Evolutionary conservation across 257 asterid species (phyloP), one percentile per base, ranked within the genome.

Genomic region (Forsythia suspensa): DNA sequence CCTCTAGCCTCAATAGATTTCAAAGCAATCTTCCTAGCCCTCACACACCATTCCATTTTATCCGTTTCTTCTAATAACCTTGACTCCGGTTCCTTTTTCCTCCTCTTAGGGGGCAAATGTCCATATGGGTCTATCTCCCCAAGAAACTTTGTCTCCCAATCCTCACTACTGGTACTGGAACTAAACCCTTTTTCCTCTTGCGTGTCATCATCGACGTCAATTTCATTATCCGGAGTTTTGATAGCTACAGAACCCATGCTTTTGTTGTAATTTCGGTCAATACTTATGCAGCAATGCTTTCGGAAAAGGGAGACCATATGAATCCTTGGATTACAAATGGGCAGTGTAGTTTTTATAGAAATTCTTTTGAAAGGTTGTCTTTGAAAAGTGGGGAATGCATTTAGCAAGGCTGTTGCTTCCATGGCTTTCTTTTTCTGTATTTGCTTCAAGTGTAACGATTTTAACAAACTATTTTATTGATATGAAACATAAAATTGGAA

Each of bases 1-100:
- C 97, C 98, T 79, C 99, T 82, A 21, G 92, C 91, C 85, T 91
- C 97, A 77, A 95, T 95, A 42, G 97, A 93, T 85, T 90, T 91
- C 80, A 95, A 86, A 73, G 98, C 99, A 72, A 88, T 85, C 83
- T 91, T 95, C 85, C 99, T 83, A 77, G 98, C 99, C 90, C 92
- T 91, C 65, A 92, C 91, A 83, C 99, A 95, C 99, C 99, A 93
- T 34, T 91, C 97, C 98, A 90, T 93, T 36, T 77, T 74, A 78
- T 85, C 90, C 13, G 71, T 83, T 69, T 87, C 90, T 78, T 63
- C 82, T 63, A 91, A 82, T 75, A 90, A 74, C 85, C 92, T 89
- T 6, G 96, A 88, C 3, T 86, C 80, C 1, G 80, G 87, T 65
- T 79, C 85, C 68, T 82, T 86, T 76, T 88, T 86, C 79, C 75